Evolutionary conservation across 2,329 filamentous ascomycete species (phyloP), one percentile per base, ranked within the genome.

Genomic region (Fusarium chlamydosporum): DNA sequence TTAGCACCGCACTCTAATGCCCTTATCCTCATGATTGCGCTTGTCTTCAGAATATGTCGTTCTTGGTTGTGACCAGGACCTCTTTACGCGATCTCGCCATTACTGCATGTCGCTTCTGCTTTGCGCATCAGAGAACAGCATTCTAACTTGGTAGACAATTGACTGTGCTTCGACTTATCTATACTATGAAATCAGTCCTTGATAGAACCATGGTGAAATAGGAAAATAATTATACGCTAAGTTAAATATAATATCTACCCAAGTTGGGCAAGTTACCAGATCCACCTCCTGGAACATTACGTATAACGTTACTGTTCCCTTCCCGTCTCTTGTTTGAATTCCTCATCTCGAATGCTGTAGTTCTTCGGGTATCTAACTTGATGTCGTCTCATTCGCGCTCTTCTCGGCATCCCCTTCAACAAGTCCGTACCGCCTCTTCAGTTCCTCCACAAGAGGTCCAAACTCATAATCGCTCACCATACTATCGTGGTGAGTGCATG

Each of bases 401-500:
- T 59, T 67, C 13, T 55, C 66, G 11, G 52, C 18, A 12, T 45
- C 58, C 6, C 35, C 34, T 20, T 71, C 59, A 12, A 62, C 58
- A 31, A 78, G 56, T 29, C 73, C 75, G 34, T 76, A 75, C 11
- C 84, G 78, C 46, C 75, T 79, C 70, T 85, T 86, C 56, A 93
- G 75, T 29, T 83, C 76, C 31, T 85, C 79, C 4, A 95, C 83
- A 5, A 88, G 82, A 6, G 85, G 85, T 0, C 91, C 91, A 73
- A 92, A 82, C 15, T 85, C 83, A 75, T 91, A 96, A 59, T 92
- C 88, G 72, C 91, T 90, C 65, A 86, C 84, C 61, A 83, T 82
- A 69, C 83, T 85, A 46, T 88, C 88, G 72, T 94, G 91, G 54
- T 87, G 85, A 51, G 85, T 85, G 77, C 92, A 95, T 0, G 95